Conservation (phyloP, 2,329 filamentous ascomycete genomes). For the Nakataea oryzae region DNA sequence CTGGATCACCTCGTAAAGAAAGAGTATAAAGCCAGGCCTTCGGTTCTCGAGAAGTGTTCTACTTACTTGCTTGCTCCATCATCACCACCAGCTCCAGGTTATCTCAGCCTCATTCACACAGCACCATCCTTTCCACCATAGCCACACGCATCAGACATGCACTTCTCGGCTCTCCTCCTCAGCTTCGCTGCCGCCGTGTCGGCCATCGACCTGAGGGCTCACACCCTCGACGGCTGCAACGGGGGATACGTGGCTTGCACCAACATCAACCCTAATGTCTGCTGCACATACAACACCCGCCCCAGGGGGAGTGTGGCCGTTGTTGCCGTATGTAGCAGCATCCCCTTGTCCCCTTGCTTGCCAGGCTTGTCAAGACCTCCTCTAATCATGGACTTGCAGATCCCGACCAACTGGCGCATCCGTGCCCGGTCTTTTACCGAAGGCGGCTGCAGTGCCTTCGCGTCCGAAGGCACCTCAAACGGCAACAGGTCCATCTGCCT, state of each 20-base stretch:
- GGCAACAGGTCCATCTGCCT: background rate
- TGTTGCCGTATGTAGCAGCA: background rate
- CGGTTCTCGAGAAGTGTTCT: too few relatives aligned
- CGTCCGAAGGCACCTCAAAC: background rate
- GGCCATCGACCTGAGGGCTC: background rate
- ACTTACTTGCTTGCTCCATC: too few relatives aligned
- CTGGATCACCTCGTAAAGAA: too few relatives aligned
- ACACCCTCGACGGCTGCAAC: background rate
- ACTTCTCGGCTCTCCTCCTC: background rate
- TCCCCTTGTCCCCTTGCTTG: too few relatives aligned
- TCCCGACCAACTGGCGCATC: slow-evolving; percentile 2
- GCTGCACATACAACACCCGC: background rate
- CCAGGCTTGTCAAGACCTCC: too few relatives aligned
- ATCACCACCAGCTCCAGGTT: too few relatives aligned
- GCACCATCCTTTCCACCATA: too few relatives aligned
- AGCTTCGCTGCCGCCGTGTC: background rate
- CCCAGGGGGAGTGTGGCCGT: background rate
- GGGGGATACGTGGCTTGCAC: background rate
- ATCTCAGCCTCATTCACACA: too few relatives aligned
- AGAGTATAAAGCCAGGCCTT: too few relatives aligned
- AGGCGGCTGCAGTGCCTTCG: background rate
- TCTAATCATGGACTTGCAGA: too few relatives aligned
- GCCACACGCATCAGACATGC: background rate
- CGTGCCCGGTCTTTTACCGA: background rate
- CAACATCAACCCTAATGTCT: background rate